phyloP scores from a whole-genome alignment of 2,329 filamentous ascomycete species.

The Lachnellula hyalina region DNA sequence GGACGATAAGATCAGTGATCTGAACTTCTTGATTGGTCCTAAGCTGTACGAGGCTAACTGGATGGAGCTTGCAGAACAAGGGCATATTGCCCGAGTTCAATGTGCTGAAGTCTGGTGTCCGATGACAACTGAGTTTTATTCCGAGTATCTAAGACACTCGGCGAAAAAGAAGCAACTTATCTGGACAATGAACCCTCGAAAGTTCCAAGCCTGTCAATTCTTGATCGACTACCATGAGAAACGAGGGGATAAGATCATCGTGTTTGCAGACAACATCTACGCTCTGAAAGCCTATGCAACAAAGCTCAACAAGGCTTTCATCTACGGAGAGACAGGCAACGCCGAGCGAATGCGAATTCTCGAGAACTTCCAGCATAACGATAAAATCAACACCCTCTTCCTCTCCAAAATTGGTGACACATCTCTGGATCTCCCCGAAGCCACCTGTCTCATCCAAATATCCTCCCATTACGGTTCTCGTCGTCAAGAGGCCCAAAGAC shows the following conservation, averaged over 20 bases:
- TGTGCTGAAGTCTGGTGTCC: slow-evolving; percentile 99
- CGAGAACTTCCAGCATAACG: slow-evolving; percentile 93
- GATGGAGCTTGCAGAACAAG: slow-evolving; percentile 97
- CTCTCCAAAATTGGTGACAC: slow-evolving; percentile 97
- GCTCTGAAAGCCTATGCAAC: slow-evolving; percentile 80
- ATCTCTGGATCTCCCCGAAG: slow-evolving; percentile 93
- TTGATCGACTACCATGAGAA: slow-evolving; percentile 97
- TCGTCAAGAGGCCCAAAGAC: slow-evolving; percentile 88
- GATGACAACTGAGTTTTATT: slow-evolving; percentile 98
- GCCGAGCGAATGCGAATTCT: slow-evolving; percentile 80
- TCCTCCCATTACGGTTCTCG: slow-evolving; percentile 96
- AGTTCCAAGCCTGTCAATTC: slow-evolving; percentile 96
- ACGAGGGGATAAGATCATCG: slow-evolving; percentile 94
- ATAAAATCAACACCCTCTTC: slow-evolving; percentile 86
- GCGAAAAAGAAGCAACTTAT: slow-evolving; percentile 64
- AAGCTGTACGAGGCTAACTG: slow-evolving; percentile 98
- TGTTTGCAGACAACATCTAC: slow-evolving; percentile 97
- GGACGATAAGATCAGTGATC: slow-evolving; percentile 95
- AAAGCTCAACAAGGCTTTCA: slow-evolving; percentile 80
- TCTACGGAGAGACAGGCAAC: slow-evolving; percentile 84
- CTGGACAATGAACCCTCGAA: slow-evolving; percentile 96
- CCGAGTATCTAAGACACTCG: slow-evolving; percentile 76
- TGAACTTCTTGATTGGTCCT: slow-evolving; percentile 95
- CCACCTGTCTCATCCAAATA: slow-evolving; percentile 94
- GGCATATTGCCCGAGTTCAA: slow-evolving; percentile 93